Evolutionary conservation across 1,139 yeast species (phyloP).

Genomic region (Komagataea norvegica): DNA sequence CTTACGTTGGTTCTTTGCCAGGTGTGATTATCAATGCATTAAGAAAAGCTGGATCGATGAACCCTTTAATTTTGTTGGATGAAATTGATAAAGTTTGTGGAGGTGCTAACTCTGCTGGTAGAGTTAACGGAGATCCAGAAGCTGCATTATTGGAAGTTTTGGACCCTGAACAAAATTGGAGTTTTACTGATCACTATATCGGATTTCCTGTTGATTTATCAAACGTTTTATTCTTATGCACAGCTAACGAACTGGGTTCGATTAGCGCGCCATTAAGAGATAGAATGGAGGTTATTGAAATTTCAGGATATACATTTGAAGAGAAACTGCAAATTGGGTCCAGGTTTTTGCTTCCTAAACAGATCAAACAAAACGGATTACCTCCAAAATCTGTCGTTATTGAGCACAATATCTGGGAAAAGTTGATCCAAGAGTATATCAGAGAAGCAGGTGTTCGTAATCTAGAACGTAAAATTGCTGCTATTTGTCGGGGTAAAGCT

Average conservation of each 20-base stretch:
- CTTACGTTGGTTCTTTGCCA: slow-evolving; percentile 93
- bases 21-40: slow-evolving; percentile 79
- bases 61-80: slow-evolving; percentile 84
- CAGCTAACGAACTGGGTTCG: slow-evolving; percentile 78
- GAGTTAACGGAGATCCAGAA: slow-evolving; percentile 80
- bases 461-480: slow-evolving; percentile 66
- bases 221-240: slow-evolving; percentile 79
- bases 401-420: slow-evolving; percentile 49
- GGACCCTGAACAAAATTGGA: slow-evolving; percentile 84
- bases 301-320: slow-evolving; percentile 76
- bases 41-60: slow-evolving; percentile 73
- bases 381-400: slow-evolving; percentile 38
- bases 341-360: slow-evolving; percentile 74
- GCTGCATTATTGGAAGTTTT: slow-evolving; percentile 86
- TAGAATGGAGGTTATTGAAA: slow-evolving; percentile 78
- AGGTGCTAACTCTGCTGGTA: slow-evolving; percentile 44
- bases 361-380: slow-evolving; percentile 66
- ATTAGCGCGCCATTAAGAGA: slow-evolving; percentile 80
- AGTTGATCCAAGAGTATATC: slow-evolving; percentile 66
- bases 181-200: slow-evolving; percentile 78
- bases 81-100: slow-evolving; percentile 80
- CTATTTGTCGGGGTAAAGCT: slow-evolving; percentile 76
- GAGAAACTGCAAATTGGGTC: slow-evolving; percentile 76
- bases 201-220: slow-evolving; percentile 88
- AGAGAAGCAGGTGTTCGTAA: slow-evolving; percentile 87